Base-by-base conservation (phyloP, 768 basidiomycete genomes). In the Boletus rubropictus region DNA sequence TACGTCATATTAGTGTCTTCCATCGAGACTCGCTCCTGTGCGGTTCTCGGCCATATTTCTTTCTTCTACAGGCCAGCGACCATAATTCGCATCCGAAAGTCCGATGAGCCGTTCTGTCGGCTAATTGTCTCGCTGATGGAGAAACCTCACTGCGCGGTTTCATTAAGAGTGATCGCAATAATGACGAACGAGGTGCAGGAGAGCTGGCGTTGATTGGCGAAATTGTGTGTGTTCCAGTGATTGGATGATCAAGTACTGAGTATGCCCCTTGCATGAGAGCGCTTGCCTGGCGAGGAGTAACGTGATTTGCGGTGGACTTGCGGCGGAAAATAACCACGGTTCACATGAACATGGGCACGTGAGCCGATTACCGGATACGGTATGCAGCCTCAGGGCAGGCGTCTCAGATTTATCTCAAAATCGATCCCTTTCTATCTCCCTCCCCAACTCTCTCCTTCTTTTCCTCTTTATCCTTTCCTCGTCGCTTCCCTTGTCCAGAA, bases 361-460 rank as follows among this genome's bases (percentile, higher is more conserved):
- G 20, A 3, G 29, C 43, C 40, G 59, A 63, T 66, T 44, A 59
- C 29, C 12, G 2, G 62, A 62, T 58, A 15, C 15, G 50, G 15
- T 32, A 44, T 52, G 56, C 24, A 57, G 28, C 50, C 66, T 66
- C 66, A 66, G 65, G 65, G 65, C 65, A 68, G 65, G 65, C 57
- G 38, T 43, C 40, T 24, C 33, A 35, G 20, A 49, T 31, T 31
- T 49, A 55, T 49, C 45, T 62, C 56, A 67, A 64, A 67, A 67
- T 61, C 63, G 41, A 55, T 51, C 24, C 41, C 44, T 33, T 37
- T 15, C 33, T 14, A 21, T 42, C 24, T 38, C 34, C 24, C 36
- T 25, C 18, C 44, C 42, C 53, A 42, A 9, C 20, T 50, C 52
- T 32, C 42, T 51, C 46, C 46, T 54, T 51, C 48, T 40, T 43